These are phyloP conservation scores for Bruguiera hainesii DNA, from an alignment of 441 rosid genomes.

Conservation along the genomic window DNA sequence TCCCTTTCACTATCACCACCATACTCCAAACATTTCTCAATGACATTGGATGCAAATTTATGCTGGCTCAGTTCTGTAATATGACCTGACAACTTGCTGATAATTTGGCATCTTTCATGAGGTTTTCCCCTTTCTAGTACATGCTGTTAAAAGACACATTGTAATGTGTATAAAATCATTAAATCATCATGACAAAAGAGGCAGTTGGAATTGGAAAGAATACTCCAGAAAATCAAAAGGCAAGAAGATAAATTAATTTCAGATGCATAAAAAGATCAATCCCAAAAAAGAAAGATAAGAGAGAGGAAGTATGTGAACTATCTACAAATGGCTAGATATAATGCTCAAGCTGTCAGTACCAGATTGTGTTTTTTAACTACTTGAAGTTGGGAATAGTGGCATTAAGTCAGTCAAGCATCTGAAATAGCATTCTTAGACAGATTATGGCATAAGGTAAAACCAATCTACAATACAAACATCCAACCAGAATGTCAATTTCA, in stretches of 20 bases:
- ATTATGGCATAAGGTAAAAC: too few species aligned
- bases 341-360: neutral
- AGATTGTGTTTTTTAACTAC: neutral
- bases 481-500: neutral
- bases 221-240: neutral
- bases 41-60: slow-evolving; percentile 69
- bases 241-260: neutral
- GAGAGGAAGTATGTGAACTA: too few species aligned
- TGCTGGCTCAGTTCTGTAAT: slow-evolving; percentile 61
- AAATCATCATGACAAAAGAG: neutral
- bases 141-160: slow-evolving; percentile 37
- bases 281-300: neutral
- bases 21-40: slow-evolving; percentile 64
- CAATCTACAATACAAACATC: too few species aligned
- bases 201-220: neutral
- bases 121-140: slow-evolving; percentile 58
- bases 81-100: slow-evolving; percentile 53
- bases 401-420: neutral
- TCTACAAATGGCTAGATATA: too few species aligned
- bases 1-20: slow-evolving; percentile 49
- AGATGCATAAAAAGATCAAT: neutral
- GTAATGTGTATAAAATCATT: neutral
- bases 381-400: neutral
- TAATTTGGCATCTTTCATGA: slow-evolving; percentile 49
- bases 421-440: neutral